Base-by-base conservation (phyloP, 768 basidiomycete genomes). In the Suillus spraguei region DNA sequence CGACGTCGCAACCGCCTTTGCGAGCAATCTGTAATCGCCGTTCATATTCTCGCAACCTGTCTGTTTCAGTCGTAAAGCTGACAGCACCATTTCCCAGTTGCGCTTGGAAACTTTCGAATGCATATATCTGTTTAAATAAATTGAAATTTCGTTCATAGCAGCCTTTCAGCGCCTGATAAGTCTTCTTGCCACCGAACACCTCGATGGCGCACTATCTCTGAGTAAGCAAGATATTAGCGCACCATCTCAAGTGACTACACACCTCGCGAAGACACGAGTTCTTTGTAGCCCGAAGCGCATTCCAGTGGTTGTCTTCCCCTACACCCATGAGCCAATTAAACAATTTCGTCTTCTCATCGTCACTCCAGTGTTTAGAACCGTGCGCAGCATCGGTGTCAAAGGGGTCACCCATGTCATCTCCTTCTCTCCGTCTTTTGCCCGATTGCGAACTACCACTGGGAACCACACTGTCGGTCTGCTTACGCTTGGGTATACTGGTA, bases 71-170 rank as follows among this genome's bases (percentile, higher is more conserved):
- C 42, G 84, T 75, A 11, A 78, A 67, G 50, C 72, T 75, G 13
- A 87, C 71, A 38, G 78, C 77, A 59, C 75, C 70, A 44, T 75
- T 69, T 61, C 83, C 75, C 64, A 66, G 61, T n/a, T 68, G 41
- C 5, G 58, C 63, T 47, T 71, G 76, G 60, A 80, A 88, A 14
- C 75, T 76, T 71, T 93, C 89, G 65, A 90, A 90, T 7, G 85
- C 82, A 69, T 89, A 88, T 44, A 93, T 90, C 72, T 92, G 90
- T 74, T 90, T 92, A 82, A 92, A 93, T 17, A 91, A 77, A 67
- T 91, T 92, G 67, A 93, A 90, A 67, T 92, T 92, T 69, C 91
- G 89, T 71, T 93, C 90, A 66, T 91, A 93, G 69, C 91, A 92
- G 24, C 91, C 90, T 76, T 93, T 93, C 61, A 93, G 81, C 1